Base-by-base conservation (phyloP, 208 protist species). In the Trypanosoma conorhini region DNA sequence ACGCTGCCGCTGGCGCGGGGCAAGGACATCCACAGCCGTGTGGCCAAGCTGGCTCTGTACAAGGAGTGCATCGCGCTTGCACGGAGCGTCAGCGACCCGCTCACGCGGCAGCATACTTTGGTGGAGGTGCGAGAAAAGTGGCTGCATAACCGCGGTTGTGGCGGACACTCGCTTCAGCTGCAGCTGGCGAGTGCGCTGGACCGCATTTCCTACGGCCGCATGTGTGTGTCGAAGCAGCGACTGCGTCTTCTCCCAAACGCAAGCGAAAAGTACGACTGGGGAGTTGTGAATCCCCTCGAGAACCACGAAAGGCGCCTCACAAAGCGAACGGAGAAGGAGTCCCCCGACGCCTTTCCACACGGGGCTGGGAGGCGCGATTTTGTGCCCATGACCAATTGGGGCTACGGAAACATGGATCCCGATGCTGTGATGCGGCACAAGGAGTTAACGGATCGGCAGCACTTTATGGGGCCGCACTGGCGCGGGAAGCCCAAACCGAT, bases 331-430 rank as follows among this genome's bases (percentile, higher is more conserved):
- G 88, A 92, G 60, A 81, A 82, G 42, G 77, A 90, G 67, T 90
- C 74, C 55, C 88, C 87, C 5, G 89, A 95, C 64, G 88, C 88
- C 4, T 92, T 90, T 74, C 86, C 87, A 28, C 87, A 94, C 66
- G 83, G 88, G 21, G 68, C 75, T 74, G 82, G 82, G 26, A 91
- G 90, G 46, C 85, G 92, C 12, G 88, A 93, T 62, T 96, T 96
- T 85, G 92, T 96, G n/a, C 92, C 92, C 30, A 92, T 96, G 89
- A 91, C 87, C 8, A 96, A 96, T 71, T 96, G 92, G 89, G 87
- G 92, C 10, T 86, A 84, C 57, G 82, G 81, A 12, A 96, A 96
- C 64, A 95, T 96, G 83, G 92, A 96, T 67, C 92, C 92, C 0
- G 92, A 96, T 50, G 88, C 86, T 7, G 79, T 93, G 7, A 77